These are phyloP conservation scores for Exophiala sp. DNA, from an alignment of 2,329 filamentous ascomycete species.

Conservation along the genomic window DNA sequence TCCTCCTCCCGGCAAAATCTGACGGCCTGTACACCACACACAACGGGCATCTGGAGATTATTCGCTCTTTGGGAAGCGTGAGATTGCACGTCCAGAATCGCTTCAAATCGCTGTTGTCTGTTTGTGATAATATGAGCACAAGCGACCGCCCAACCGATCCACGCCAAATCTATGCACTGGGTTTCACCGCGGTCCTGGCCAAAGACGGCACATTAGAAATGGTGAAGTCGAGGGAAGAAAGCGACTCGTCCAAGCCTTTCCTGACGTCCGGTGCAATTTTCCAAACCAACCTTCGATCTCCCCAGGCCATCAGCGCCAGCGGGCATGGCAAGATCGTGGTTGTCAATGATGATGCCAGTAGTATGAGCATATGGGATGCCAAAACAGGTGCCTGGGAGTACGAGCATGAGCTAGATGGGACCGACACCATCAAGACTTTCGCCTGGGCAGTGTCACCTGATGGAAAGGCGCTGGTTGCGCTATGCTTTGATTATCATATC, in stretches of 20 bases:
- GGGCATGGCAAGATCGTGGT: constrained; percentile 68
- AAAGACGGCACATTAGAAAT: constrained; percentile 20
- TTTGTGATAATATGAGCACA: constrained; percentile 26
- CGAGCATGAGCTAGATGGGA: constrained; percentile 64
- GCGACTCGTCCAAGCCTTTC: constrained; percentile 20
- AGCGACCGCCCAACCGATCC: constrained; percentile 12
- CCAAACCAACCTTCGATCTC: constrained; percentile 15
- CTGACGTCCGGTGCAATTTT: constrained; percentile 13
- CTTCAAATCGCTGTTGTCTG: constrained; percentile 13
- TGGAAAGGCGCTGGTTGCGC: constrained; percentile 78
- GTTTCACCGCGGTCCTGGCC: constrained; percentile 18
- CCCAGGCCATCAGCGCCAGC: constrained; percentile 17
- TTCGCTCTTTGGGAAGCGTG: constrained; percentile 17
- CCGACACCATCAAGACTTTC: constrained; percentile 74
- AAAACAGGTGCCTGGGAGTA: constrained; percentile 75
- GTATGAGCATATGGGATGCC: constrained; percentile 86
- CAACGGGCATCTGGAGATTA: constrained; percentile 20
- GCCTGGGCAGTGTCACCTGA: constrained; percentile 93
- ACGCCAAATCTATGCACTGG: constrained; percentile 8
- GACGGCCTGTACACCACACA: neutral
- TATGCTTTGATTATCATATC: constrained; percentile 85
- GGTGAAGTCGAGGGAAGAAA: constrained; percentile 20
- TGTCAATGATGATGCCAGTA: constrained; percentile 65
- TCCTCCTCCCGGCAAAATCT: constrained; percentile 15
- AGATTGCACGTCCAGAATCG: constrained; percentile 17